Percentiles rank a stretch among this genome's conserved stretches.
phyloP scores from a whole-genome alignment of 2,329 filamentous ascomycete genomes.

The Berkeleyomyces rouxiae region DNA sequence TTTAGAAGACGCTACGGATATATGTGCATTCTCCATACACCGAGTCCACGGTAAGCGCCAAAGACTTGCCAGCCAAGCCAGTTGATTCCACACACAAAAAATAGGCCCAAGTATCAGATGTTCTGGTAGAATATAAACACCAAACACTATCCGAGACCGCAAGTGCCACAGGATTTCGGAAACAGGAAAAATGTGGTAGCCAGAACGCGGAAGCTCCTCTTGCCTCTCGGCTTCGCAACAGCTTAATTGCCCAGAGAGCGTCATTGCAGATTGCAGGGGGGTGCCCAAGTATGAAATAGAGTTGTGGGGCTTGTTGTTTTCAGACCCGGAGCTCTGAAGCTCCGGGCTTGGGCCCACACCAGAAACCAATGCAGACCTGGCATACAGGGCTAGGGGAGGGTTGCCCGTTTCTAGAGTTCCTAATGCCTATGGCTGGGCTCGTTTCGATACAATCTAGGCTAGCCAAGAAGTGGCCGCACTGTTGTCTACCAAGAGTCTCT shows the following conservation, averaged over 20 bases:
- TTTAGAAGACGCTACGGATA: background rate
- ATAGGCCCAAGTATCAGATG: background rate
- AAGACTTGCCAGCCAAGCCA: background rate
- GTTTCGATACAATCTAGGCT: background rate
- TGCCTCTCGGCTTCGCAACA: background rate
- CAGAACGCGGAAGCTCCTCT: background rate
- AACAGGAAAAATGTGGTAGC: background rate
- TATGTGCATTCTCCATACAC: background rate
- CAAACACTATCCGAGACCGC: slow-evolving; percentile 35
- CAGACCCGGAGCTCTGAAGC: background rate
- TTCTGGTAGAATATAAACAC: slow-evolving; percentile 13
- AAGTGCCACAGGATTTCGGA: slow-evolving; percentile 26
- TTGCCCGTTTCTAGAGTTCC: no score
- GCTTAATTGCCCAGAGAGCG: background rate
- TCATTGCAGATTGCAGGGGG: background rate
- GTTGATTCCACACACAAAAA: background rate
- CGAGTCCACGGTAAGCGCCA: background rate
- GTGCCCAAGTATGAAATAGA: background rate
- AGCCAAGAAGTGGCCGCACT: background rate
- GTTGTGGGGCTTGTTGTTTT: background rate
- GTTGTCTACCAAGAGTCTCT: no score
- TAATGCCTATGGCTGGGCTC: background rate
- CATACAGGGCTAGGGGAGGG: background rate
- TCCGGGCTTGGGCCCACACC: background rate
- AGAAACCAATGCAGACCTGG: background rate